A percentile compares a stretch with the other conserved stretches of the same genome.
phyloP scores from a whole-genome alignment of 2,329 filamentous ascomycete genomes.

The Madurella fahalii region DNA sequence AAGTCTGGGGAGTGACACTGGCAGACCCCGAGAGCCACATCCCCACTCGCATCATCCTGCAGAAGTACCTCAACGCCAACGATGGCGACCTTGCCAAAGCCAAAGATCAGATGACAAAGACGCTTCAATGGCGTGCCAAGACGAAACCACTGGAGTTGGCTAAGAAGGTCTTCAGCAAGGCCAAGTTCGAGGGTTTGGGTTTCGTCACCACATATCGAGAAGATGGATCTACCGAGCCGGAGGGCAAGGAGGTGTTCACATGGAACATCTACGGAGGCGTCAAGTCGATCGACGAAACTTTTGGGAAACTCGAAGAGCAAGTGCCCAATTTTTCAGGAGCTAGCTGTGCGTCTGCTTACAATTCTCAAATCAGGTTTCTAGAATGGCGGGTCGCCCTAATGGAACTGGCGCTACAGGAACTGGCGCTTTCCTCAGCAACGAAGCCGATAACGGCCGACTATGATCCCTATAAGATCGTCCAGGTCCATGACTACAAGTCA shows the following conservation, averaged over 20 bases:
- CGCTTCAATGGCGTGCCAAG: conserved; percentile 77
- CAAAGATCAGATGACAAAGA: conserved; percentile 71
- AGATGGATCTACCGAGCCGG: conserved; percentile 30
- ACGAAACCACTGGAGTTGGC: conserved; percentile 66
- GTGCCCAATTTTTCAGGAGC: conserved; percentile 31
- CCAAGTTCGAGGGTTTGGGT: conserved; percentile 73
- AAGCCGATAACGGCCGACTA: conserved; percentile 66
- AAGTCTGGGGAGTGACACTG: conserved; percentile 85
- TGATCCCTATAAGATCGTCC: conserved; percentile 86
- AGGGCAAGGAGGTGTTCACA: conserved; percentile 63
- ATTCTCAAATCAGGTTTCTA: conserved; percentile 63
- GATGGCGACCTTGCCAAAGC: conserved; percentile 69
- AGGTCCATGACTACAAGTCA: conserved; percentile 89
- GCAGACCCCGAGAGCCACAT: conserved; percentile 51
- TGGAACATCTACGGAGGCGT: conserved; percentile 93
- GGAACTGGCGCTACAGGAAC: conserved; percentile 75
- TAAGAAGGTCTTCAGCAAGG: conserved; percentile 58
- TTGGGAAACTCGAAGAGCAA: conserved; percentile 76
- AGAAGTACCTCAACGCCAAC: conserved; percentile 93
- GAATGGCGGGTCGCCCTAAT: conserved; percentile 86
- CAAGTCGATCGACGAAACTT: conserved; percentile 75
- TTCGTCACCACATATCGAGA: conserved; percentile 71
- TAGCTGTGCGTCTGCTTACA: background rate
- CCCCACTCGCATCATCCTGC: conserved; percentile 77
- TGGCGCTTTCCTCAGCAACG: conserved; percentile 66